Percentiles rank a stretch among this genome's conserved stretches.
These are phyloP conservation scores for Trifolium repens DNA, from an alignment of 306 rosid genomes.

Conservation along the genomic window DNA sequence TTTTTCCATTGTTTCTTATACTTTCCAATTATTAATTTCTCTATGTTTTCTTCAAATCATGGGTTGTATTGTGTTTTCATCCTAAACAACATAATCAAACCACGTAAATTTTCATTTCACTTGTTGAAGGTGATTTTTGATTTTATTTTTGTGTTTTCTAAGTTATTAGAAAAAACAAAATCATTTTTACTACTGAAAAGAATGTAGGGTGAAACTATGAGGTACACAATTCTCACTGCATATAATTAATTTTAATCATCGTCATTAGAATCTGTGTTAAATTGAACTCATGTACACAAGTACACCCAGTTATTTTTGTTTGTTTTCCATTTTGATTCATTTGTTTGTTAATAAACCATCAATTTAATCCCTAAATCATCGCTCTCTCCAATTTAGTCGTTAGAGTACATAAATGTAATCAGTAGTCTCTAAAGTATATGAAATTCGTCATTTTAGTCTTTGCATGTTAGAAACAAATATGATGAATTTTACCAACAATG, in stretches of 20 bases:
- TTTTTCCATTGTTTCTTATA: too few species aligned
- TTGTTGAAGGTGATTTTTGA: background rate
- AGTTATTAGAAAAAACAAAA: background rate
- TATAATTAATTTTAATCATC: background rate
- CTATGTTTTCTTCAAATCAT: background rate
- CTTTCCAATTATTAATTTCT: background rate
- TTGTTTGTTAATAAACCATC: background rate
- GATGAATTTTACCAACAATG: too few species aligned
- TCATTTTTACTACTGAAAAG: background rate
- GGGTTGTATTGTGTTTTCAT: background rate
- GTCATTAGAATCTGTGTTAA: background rate
- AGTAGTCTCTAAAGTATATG: too few species aligned
- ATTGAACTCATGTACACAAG: background rate
- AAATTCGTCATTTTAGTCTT: too few species aligned
- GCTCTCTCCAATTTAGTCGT: too few species aligned
- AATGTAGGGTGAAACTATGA: background rate
- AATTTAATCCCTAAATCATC: background rate
- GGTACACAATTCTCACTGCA: background rate
- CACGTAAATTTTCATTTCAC: background rate
- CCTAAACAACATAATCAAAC: background rate
- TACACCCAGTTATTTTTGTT: constrained; percentile 7
- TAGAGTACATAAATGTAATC: too few species aligned
- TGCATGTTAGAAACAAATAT: too few species aligned
- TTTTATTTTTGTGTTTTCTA: background rate
- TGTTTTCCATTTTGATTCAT: constrained; percentile 23